A percentile compares a stretch with the other conserved stretches of the same genome.
phyloP scores from a whole-genome alignment of 2,329 filamentous ascomycete genomes.

The Aureobasidium sp. region DNA sequence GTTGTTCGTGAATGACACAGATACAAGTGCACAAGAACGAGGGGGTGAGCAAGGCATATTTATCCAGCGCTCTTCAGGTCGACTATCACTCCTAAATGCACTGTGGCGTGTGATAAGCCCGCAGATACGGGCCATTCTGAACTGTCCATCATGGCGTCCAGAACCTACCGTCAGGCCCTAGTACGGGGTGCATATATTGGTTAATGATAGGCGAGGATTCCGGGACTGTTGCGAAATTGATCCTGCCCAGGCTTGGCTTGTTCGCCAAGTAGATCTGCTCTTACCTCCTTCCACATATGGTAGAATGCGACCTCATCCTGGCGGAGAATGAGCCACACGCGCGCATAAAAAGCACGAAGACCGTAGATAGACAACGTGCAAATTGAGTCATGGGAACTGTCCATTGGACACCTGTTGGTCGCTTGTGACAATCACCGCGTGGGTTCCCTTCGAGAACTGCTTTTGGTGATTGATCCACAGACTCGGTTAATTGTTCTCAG shows the following conservation, averaged over 20 bases:
- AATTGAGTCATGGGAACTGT: conserved; percentile 2
- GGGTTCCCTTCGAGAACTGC: background rate
- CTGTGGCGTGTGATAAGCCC: conserved; percentile 1
- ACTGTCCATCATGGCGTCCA: conserved; percentile 5
- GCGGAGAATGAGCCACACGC: conserved; percentile 1
- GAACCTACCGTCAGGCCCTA: conserved; percentile 4
- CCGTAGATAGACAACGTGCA: background rate
- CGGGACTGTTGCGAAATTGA: background rate
- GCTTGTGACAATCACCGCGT: background rate
- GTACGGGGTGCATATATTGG: background rate
- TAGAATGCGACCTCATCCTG: conserved; percentile 10
- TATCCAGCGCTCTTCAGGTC: background rate
- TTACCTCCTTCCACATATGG: conserved; percentile 5
- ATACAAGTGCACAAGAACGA: background rate
- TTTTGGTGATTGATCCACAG: background rate
- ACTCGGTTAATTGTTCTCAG: background rate
- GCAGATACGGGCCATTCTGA: background rate
- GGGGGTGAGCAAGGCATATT: background rate
- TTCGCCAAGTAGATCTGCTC: background rate
- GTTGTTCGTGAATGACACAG: background rate
- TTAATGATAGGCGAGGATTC: conserved; percentile 2
- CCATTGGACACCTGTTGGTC: background rate
- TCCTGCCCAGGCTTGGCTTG: background rate
- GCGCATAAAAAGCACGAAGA: conserved; percentile 12
- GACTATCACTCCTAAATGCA: background rate